Evolutionary conservation across 2,329 filamentous ascomycete genomes (phyloP).

Genomic region (Hypoxylon sp.): DNA sequence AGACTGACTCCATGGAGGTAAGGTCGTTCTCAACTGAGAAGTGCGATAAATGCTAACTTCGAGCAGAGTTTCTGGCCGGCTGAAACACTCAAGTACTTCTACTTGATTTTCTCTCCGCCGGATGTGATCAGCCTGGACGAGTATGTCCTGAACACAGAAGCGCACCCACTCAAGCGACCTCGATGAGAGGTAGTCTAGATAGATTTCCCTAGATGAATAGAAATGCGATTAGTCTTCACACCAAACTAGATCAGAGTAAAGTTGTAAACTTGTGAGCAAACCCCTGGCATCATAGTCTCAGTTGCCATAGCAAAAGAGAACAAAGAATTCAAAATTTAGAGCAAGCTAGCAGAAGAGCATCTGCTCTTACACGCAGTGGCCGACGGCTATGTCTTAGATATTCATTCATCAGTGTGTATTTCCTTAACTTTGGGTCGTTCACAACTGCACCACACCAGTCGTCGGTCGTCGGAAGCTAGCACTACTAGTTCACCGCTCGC

Average conservation of each 20-base stretch:
- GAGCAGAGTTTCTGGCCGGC: conserved; percentile 76
- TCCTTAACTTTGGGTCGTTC: too few species aligned
- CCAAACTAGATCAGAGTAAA: not conserved
- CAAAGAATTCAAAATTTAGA: too few species aligned
- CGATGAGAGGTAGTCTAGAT: conserved; percentile 1
- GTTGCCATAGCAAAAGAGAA: too few species aligned
- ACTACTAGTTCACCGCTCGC: not conserved
- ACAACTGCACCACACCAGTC: too few species aligned
- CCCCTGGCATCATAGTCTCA: not conserved
- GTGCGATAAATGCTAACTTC: conserved; percentile 56
- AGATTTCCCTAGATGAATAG: not conserved
- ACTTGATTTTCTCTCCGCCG: conserved; percentile 74
- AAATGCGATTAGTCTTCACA: not conserved
- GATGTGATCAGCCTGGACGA: conserved; percentile 73
- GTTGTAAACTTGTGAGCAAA: too few species aligned
- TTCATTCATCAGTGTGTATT: too few species aligned
- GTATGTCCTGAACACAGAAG: conserved; percentile 70
- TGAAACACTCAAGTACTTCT: conserved; percentile 83
- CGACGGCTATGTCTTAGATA: too few species aligned
- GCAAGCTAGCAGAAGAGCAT: too few species aligned
- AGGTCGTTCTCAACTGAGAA: conserved; percentile 13
- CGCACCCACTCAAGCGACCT: conserved; percentile 55
- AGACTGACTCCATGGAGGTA: conserved; percentile 45
- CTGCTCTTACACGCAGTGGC: too few species aligned
- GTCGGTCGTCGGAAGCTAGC: not conserved